Evolutionary conservation across 768 basidiomycete genomes (phyloP).

Genomic region (Rhodosporidiobolus sp.): DNA sequence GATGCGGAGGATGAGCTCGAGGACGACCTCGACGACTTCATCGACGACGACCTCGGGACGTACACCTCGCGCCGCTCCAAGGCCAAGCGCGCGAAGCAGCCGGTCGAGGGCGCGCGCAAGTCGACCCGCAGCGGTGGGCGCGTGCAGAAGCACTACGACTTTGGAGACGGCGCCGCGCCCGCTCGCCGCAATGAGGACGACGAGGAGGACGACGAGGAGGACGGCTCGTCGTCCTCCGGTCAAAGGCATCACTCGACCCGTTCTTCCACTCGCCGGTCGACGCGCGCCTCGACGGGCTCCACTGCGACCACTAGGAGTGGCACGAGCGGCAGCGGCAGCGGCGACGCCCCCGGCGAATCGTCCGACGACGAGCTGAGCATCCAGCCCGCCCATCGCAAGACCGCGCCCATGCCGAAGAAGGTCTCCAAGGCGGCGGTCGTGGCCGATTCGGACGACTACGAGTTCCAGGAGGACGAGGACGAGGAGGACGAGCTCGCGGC

Average conservation of each 20-base stretch:
- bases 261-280: not conserved
- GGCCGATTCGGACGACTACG: not conserved
- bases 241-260: too few relatives aligned
- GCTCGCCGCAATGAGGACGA: not conserved
- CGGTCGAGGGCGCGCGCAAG: not conserved
- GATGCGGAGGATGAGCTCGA: not conserved
- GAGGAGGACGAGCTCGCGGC: not conserved
- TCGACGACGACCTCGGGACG: slow-evolving; percentile 7
- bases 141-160: slow-evolving; percentile 9
- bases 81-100: not conserved
- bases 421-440: not conserved
- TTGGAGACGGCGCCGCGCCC: not conserved
- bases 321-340: not conserved
- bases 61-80: not conserved
- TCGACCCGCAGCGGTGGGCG: not conserved
- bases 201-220: not conserved
- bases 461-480: not conserved
- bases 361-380: slow-evolving; percentile 18
- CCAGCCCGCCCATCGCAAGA: not conserved
- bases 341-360: not conserved
- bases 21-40: not conserved
- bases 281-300: not conserved
- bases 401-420: not conserved
- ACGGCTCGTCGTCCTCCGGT: not conserved
- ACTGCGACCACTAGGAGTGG: not conserved